Evolutionary conservation across 2,329 filamentous ascomycete species (phyloP), one percentile per base, ranked within the genome.

Genomic region (Boeremia lycopersici): DNA sequence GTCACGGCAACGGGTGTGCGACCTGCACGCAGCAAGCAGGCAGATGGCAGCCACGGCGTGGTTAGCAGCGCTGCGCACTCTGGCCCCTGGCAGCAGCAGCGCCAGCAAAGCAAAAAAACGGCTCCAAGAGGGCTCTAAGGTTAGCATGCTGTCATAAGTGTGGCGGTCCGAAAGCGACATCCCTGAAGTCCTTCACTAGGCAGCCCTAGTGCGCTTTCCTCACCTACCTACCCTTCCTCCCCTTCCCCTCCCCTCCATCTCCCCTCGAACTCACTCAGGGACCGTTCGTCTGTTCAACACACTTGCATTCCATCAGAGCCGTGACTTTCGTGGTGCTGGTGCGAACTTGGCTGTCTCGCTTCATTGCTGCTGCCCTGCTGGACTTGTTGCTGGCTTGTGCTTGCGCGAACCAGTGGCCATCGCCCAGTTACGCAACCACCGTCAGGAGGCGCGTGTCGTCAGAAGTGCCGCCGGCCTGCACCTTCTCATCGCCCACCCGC

Each of bases 71-170:
- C 31, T 50, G 59, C 53, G 48, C 46, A 47, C 43, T 58, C 60
- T 57, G 61, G 61, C 64, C 64, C 64, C 62, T 63, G 60, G 57
- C 46, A 41, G 46, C 41, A 51, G 30, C 40, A 38, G 34, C 41
- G 52, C 61, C 60, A 56, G 56, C 55, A 58, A 55, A 59, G 59
- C 59, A 62, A 49, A 59, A 54, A 60, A 56, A 59, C 57, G 52
- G 56, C 47, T 28, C 35, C 35, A 51, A 45, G 33, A 50, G 17
- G 47, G 31, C 40, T 58, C 57, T 49, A 56, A 53, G 49, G 68
- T 64, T 71, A 71, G 69, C 59, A 68, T 72, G 68, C 57, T 65
- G 67, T 72, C 71, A 69, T 72, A 60, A 58, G 55, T 51, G 57
- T 58, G 45, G 59, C 44, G 43, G 56, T 41, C 53, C 60, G 58